Evolutionary conservation across 306 rosid species (phyloP), one percentile per base, ranked within the genome.

Genomic region (Pueraria montana): DNA sequence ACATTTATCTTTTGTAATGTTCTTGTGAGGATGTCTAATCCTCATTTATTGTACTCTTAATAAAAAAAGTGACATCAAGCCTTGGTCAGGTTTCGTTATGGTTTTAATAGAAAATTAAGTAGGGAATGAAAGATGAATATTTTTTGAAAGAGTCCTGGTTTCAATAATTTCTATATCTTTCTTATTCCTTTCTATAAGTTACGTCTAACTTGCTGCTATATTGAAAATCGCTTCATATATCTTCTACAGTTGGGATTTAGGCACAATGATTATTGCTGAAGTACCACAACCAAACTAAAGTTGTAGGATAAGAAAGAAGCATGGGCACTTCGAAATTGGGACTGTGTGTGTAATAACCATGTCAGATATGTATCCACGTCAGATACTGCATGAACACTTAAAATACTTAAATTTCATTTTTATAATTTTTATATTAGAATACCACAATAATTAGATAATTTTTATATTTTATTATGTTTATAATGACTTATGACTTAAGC

Each of bases 211-310:
- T 50, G 65, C 65, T 10, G 11, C 48, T 73, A n/a, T 18, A 73
- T 32, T 32, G 18, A 32, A 21, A 30, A 30, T 30, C 12, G 0
- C 13, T 50, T 52, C 4, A 12, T 3, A 12, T 3, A 56, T 38
- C 36, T 36, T 73, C 65, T 49, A 56, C 0, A 20, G 24, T 55
- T 56, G 23, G 78, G 50, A n/a, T 74, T 53, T 53, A 34, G 66
- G 46, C 24, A 18, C 66, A 34, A 59, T 53, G 64, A 34, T 52
- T n/a, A 32, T 18, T 53, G 32, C 20, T 52, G 34, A 52, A 72
- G 16, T 72, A 27, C 43, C 24, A 71, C 45, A 40, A 43, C 48
- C 13, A 43, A 43, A 43, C 40, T 36, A 36, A 36, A 36, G 48
- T 9, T 9, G 13, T 43, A 9, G 48, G 48, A 13, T 43, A 43